Evolutionary conservation across 257 asterid species (phyloP), one percentile per base, ranked within the genome.

Genomic region (Solanum etuberosum): DNA sequence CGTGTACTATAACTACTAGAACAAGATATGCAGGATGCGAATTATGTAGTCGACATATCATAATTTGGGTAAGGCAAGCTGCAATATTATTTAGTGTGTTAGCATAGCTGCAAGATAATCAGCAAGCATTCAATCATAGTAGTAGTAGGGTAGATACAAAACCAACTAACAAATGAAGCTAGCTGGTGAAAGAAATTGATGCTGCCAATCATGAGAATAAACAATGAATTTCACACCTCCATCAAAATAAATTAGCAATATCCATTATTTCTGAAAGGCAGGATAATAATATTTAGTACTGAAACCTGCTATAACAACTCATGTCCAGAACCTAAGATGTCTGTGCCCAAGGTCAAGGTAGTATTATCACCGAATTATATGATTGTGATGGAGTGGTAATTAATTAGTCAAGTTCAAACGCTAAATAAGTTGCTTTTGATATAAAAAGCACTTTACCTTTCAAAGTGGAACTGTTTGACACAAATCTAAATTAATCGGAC

Each of bases 261-360:
- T 27, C 84, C 89, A 78, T 68, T 14, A 34, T 51, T 84, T 84
- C 31, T 63, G 34, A 71, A 18, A 73, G 7, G 13, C 51, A 76
- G 88, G 91, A 90, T 86, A 48, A 80, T 71, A 51, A 88, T 57
- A 89, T 87, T 89, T 61, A 83, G 59, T 15, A 34, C 21, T 46
- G 42, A 29, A 57, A 27, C 86, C 86, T 86, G 90, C 87, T 20
- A 10, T 37, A 67, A 84, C 87, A 86, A 86, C 90, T 90, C 15
- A 23, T 61, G 83, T 85, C 59, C 67, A 27, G 43, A 54, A 25
- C 48, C 85, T 85, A 46, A 78, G 54, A 57, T 81, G 74, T 83
- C 51, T 77, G 78, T 42, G 15, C 63, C 63, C 38, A 78, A 86
- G 27, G 54, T 9, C 77, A 16, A 70, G 76, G 38, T 29, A 68